phyloP scores from a whole-genome alignment of 768 basidiomycete species.

The Termitomyces bulborhizus region DNA sequence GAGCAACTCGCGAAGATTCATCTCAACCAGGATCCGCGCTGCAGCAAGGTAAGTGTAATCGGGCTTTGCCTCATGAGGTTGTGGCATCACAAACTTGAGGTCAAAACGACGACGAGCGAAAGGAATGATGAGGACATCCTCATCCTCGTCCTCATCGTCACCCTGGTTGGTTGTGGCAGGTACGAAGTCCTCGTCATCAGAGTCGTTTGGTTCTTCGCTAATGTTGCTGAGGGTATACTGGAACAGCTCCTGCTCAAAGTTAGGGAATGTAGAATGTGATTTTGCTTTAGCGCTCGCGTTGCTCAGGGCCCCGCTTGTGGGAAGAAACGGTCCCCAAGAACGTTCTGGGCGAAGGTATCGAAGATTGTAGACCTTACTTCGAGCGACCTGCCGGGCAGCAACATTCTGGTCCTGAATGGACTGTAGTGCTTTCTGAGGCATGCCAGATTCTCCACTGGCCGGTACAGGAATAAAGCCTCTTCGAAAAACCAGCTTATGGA shows the following conservation, averaged over 20 bases:
- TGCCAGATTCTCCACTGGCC: neutral
- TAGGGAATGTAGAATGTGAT: conserved; percentile 2
- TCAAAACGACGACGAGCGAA: conserved; percentile 13
- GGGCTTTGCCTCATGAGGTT: conserved; percentile 24
- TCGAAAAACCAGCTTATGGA: conserved; percentile 36
- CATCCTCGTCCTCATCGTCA: conserved; percentile 8
- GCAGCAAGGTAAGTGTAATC: conserved; percentile 50
- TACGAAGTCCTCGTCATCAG: conserved; percentile 15
- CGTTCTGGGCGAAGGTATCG: conserved; percentile 25
- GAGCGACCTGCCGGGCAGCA: conserved; percentile 23
- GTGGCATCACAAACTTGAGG: conserved; percentile 14
- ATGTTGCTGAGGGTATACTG: conserved; percentile 8
- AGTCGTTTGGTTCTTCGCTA: conserved; percentile 1
- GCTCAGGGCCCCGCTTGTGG: neutral
- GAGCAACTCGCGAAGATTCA: conserved; percentile 39
- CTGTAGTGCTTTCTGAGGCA: conserved; percentile 1
- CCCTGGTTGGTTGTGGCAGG: conserved; percentile 7
- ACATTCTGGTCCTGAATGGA: conserved; percentile 7
- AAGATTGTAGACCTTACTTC: conserved; percentile 30
- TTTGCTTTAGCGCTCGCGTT: neutral
- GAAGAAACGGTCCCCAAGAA: conserved; percentile 31
- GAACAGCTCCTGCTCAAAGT: conserved; percentile 12
- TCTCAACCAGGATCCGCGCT: conserved; percentile 44
- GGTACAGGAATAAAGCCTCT: conserved; percentile 34
- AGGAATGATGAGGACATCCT: conserved; percentile 6